Conservation (phyloP, 2,329 filamentous ascomycete genomes). For the Trichoderma sp. region DNA sequence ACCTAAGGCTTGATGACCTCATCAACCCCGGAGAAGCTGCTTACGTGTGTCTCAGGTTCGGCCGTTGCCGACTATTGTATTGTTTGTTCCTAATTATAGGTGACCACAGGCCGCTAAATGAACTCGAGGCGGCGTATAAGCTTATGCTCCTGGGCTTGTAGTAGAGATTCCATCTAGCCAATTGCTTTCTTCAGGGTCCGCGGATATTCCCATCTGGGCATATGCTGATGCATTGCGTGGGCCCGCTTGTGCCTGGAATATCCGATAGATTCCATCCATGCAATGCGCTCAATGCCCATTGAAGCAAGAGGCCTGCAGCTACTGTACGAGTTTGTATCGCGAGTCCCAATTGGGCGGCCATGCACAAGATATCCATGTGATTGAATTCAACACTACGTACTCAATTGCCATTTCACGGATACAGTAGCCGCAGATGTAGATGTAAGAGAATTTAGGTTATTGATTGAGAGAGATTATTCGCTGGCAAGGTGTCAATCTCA, state of each 20-base stretch:
- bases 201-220: neutral
- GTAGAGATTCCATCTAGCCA: neutral
- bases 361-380: neutral
- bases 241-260: neutral
- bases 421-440: neutral
- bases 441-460: neutral
- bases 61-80: neutral
- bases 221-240: neutral
- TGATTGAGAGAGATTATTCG: neutral
- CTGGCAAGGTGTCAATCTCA: neutral
- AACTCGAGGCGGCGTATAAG: neutral
- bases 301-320: too few relatives aligned
- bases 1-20: neutral
- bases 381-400: too few relatives aligned
- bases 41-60: conserved; percentile 2
- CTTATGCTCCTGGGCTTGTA: neutral
- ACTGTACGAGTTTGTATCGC: neutral
- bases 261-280: neutral
- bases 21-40: neutral
- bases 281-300: too few relatives aligned
- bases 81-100: neutral
- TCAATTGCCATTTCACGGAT: too few relatives aligned
- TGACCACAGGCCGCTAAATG: conserved; percentile 19
- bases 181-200: neutral
- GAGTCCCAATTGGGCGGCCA: neutral